Evolutionary conservation across 768 basidiomycete species (phyloP).

Genomic region (Cyathus striatus): DNA sequence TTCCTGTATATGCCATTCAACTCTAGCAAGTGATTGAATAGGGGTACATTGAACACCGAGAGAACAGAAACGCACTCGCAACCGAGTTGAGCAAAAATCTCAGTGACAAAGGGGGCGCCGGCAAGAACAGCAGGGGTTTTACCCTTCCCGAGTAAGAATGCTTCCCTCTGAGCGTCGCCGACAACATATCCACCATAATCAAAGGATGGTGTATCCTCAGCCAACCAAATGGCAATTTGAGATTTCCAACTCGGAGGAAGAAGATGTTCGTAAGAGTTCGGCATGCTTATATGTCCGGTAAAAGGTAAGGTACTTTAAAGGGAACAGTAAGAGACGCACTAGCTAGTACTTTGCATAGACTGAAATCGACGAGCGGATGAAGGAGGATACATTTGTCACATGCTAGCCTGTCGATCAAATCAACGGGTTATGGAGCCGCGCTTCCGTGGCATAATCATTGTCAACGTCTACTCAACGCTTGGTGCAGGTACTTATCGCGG

Average conservation of each 20-base stretch:
- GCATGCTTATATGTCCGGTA: neutral
- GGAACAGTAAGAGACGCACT: too few relatives aligned
- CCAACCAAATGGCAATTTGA: slow-evolving; percentile 77
- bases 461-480: too few relatives aligned
- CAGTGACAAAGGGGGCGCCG: slow-evolving; percentile 92
- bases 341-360: too few relatives aligned
- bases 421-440: too few relatives aligned
- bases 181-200: slow-evolving; percentile 97
- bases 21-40: slow-evolving; percentile 37
- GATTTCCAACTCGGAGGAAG: slow-evolving; percentile 91
- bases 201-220: slow-evolving; percentile 93
- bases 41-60: neutral
- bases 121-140: slow-evolving; percentile 75
- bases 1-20: slow-evolving; percentile 91
- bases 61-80: slow-evolving; percentile 66
- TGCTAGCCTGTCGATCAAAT: too few relatives aligned
- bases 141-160: slow-evolving; percentile 89
- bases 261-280: slow-evolving; percentile 55
- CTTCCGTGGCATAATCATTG: too few relatives aligned
- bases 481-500: too few relatives aligned
- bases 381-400: too few relatives aligned
- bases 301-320: neutral
- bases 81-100: slow-evolving; percentile 83
- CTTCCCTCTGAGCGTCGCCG: slow-evolving; percentile 82
- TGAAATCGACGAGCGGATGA: too few relatives aligned